Evolutionary conservation across 1,284 basidiomycete genomes (phyloP), one percentile per base, ranked within the genome.

Genomic region (Peniophora sp.): DNA sequence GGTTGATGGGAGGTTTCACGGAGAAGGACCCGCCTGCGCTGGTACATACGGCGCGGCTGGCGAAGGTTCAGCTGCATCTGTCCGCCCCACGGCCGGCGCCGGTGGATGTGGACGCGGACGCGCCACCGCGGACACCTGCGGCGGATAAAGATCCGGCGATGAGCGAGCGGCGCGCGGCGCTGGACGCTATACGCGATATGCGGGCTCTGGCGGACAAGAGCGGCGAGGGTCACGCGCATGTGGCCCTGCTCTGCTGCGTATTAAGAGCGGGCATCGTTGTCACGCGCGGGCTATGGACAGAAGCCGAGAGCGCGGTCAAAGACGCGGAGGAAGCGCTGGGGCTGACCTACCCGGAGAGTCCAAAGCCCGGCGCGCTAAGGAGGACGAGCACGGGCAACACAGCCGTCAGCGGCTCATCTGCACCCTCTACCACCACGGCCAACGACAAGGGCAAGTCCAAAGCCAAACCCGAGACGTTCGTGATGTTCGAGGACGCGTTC

Each of bases 241-340:
- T 83, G 6, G 65, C 66, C 8, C 68, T 78, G 27, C 67, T 85
- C 2, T 65, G 73, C 0, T 69, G 68, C 34, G 68, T 76, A 23
- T 58, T 84, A n/a, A 74, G 75, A 34, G 64, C 83, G 2, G 71
- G 76, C 39, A 64, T 75, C 1, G 68, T 83, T 9, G 66, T 84
- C 11, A 69, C 74, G 1, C 69, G 74, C 23, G 72, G 73, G 6
- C 59, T 76, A 55, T 85, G 81, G 82, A 62, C 66, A 12, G 63
- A 72, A 24, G 74, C 83, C 12, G 63, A 59, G 0, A 70, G 67
- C 11, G 74, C 76, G 0, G 62, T 85, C 3, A 55, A 57, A 6
- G 58, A 57, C 0, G 69, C 73, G 0, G 83, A 86, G 60, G 58
- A 57, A 0, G 68, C 65, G 0, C 66, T 84, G 37, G 68, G 69